Percentiles rank a stretch among this genome's conserved stretches.
Evolutionary conservation across 805 yeast genomes (phyloP).

Genomic region (Aciculoconidium aculeatum): DNA sequence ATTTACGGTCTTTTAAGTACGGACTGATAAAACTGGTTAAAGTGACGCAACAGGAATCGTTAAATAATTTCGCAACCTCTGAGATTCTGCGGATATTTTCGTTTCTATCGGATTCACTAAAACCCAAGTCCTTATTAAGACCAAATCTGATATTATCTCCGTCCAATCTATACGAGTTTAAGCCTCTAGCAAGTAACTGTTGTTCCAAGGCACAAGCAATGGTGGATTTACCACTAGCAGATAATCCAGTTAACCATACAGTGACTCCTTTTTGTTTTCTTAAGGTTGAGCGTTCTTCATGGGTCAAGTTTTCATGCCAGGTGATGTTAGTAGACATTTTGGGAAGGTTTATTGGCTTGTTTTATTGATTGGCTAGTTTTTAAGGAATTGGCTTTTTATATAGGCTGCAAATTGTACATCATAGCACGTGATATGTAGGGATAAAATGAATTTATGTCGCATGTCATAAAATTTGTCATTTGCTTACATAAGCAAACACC

Average conservation of each 20-base stretch:
- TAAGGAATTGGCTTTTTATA: background rate
- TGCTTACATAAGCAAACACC: background rate
- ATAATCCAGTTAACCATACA: conserved; percentile 90
- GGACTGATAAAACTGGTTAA: conserved; percentile 93
- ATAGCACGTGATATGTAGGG: conserved; percentile 7
- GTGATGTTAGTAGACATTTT: conserved; percentile 92
- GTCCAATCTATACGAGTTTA: conserved; percentile 81
- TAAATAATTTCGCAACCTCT: conserved; percentile 90
- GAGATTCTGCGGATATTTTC: conserved; percentile 94
- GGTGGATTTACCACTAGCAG: conserved; percentile 93
- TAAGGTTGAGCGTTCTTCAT: conserved; percentile 66
- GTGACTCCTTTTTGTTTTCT: conserved; percentile 85
- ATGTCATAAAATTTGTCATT: conserved; percentile 1
- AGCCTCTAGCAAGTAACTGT: conserved; percentile 59
- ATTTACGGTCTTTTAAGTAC: conserved; percentile 74
- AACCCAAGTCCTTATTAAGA: conserved; percentile 89
- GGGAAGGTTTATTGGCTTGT: background rate
- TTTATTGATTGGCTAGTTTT: background rate
- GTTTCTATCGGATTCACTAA: conserved; percentile 84
- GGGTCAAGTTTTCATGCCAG: conserved; percentile 89
- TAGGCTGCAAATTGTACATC: conserved; percentile 3
- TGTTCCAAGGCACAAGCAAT: conserved; percentile 94
- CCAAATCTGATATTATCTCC: conserved; percentile 96
- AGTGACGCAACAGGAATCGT: conserved; percentile 85
- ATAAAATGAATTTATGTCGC: background rate